These are phyloP conservation scores for Heterobasidion annosum DNA, from an alignment of 1,284 basidiomycete genomes.

Conservation along the genomic window DNA sequence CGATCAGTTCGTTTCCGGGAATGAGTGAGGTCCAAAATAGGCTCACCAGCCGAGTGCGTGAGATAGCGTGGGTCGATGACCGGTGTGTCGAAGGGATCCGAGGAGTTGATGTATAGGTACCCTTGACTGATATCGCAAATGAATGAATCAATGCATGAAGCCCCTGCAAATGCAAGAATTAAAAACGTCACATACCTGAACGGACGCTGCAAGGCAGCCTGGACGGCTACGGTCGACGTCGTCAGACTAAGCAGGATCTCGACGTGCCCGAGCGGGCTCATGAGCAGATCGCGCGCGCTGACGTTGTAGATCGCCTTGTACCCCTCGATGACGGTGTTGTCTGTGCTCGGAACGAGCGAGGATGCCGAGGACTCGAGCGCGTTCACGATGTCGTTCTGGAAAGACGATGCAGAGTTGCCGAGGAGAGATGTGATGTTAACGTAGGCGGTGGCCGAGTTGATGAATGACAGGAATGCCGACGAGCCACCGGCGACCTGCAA, in stretches of 20 bases:
- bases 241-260: conserved; percentile 58
- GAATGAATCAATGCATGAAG: conserved; percentile 7
- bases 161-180: not conserved
- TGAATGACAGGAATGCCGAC: conserved; percentile 44
- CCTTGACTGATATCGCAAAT: conserved; percentile 18
- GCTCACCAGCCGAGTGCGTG: conserved; percentile 33
- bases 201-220: conserved; percentile 63
- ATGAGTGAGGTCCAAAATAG: conserved; percentile 4
- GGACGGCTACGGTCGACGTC: conserved; percentile 40
- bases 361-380: conserved; percentile 25
- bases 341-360: conserved; percentile 36
- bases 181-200: conserved; percentile 26
- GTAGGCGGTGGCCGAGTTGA: conserved; percentile 64
- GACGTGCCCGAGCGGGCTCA: conserved; percentile 38
- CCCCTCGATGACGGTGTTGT: conserved; percentile 43
- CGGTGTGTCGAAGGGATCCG: conserved; percentile 44
- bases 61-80: conserved; percentile 59
- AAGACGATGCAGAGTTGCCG: conserved; percentile 22
- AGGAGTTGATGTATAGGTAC: conserved; percentile 35
- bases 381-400: conserved; percentile 24
- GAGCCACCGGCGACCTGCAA: conserved; percentile 16
- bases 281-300: conserved; percentile 32
- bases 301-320: conserved; percentile 55
- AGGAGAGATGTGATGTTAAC: conserved; percentile 46
- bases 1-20: conserved; percentile 4